A percentile compares a stretch with the other conserved stretches of the same genome.
Conservation (phyloP, 371 early-diverging fungal species). For the Cokeromyces recurvatus region DNA sequence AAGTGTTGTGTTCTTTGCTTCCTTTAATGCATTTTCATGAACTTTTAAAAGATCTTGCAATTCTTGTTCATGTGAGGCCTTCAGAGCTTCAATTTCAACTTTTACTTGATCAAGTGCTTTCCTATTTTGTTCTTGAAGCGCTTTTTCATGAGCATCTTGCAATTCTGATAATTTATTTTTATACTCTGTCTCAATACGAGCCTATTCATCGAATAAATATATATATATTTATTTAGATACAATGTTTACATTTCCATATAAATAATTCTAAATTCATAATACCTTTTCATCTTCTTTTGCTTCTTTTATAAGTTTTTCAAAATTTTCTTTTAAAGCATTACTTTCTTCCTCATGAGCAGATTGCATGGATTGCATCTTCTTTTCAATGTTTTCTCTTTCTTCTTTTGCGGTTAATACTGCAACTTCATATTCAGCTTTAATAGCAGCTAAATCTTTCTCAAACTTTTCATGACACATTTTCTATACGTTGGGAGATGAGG, state of each 20-base stretch:
- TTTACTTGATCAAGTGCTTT: slow-evolving; percentile 10
- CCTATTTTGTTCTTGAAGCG: slow-evolving; percentile 3
- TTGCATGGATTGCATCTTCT: slow-evolving; percentile 9
- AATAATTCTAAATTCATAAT: no score
- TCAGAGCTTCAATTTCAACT: slow-evolving; percentile 10
- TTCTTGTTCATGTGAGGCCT: slow-evolving; percentile 10
- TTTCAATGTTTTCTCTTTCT: slow-evolving; percentile 13
- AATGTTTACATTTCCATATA: no score
- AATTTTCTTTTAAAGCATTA: not conserved
- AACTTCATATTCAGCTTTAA: slow-evolving; percentile 7
- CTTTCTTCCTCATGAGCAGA: slow-evolving; percentile 4
- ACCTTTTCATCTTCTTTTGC: slow-evolving; percentile 14
- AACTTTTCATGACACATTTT: slow-evolving; percentile 18
- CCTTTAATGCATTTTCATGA: slow-evolving; percentile 15
- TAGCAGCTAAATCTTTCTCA: slow-evolving; percentile 9
- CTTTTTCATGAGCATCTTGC: slow-evolving; percentile 5
- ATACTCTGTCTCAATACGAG: slow-evolving; percentile 14
- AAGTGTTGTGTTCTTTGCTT: slow-evolving; percentile 14
- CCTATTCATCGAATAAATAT: not conserved
- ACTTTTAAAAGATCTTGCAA: slow-evolving; percentile 9
- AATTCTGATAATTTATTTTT: slow-evolving; percentile 9
- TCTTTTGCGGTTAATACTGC: slow-evolving; percentile 4
- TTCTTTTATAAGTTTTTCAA: slow-evolving; percentile 8
- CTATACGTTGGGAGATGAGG: no score
- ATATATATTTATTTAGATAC: no score